These are phyloP conservation scores for Penicillium paradoxum DNA, from an alignment of 495 filamentous ascomycete species.

Conservation along the genomic window DNA sequence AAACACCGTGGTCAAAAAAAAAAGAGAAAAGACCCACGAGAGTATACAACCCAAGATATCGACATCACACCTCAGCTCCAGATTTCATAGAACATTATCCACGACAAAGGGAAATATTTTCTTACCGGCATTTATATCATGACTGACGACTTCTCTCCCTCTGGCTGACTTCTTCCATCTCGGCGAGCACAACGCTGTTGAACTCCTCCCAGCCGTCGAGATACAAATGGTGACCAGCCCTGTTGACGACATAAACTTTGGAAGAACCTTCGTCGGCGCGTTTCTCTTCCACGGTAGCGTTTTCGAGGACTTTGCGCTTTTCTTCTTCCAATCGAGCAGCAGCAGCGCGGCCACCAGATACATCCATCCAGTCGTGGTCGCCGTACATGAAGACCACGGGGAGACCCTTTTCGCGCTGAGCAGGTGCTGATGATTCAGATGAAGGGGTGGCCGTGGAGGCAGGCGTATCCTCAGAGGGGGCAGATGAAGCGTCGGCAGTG, in stretches of 20 bases:
- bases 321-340: constrained; percentile 74
- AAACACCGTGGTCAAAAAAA: constrained; percentile 2
- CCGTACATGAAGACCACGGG: constrained; percentile 93
- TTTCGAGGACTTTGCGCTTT: constrained; percentile 49
- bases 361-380: constrained; percentile 98
- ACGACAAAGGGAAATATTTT: not conserved
- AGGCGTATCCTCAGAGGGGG: constrained; percentile 7
- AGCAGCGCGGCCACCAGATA: constrained; percentile 75
- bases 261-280: constrained; percentile 68
- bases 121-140: not conserved
- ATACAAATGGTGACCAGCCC: constrained; percentile 91
- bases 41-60: not conserved
- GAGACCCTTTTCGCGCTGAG: constrained; percentile 63
- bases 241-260: constrained; percentile 77
- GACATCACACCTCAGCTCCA: constrained; percentile 6
- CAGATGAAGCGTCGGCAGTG: constrained; percentile 4
- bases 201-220: constrained; percentile 88
- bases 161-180: constrained; percentile 69
- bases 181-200: constrained; percentile 66
- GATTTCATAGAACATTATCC: constrained; percentile 11
- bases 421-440: constrained; percentile 9
- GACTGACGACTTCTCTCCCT: constrained; percentile 29
- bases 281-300: constrained; percentile 64
- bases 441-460: not conserved
- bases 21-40: not conserved